Conservation (phyloP, 768 basidiomycete genomes). For the Rhodotorula diobovata region DNA sequence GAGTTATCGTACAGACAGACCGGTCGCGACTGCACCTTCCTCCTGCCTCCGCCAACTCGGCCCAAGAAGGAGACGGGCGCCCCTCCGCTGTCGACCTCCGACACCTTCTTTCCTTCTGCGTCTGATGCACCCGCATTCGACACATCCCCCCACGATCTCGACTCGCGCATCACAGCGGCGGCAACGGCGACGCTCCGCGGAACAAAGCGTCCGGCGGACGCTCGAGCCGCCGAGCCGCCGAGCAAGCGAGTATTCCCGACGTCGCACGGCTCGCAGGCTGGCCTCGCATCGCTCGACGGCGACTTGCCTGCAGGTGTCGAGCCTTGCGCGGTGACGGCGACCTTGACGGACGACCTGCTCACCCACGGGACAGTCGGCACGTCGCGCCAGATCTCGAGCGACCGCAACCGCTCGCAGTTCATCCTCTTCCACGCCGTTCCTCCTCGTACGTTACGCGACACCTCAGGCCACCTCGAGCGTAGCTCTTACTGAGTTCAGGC, state of each 20-base stretch:
- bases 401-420: constrained; percentile 8
- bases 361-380: constrained; percentile 1
- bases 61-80: neutral
- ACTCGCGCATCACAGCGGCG: neutral
- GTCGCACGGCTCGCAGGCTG: neutral
- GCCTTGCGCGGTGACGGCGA: constrained; percentile 12
- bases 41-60: constrained; percentile 3
- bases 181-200: neutral
- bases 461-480: no score
- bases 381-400: constrained; percentile 19
- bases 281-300: constrained; percentile 12
- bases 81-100: neutral
- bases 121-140: neutral
- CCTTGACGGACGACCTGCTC: constrained; percentile 35
- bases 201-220: neutral
- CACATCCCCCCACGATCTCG: neutral
- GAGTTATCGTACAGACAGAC: constrained; percentile 10
- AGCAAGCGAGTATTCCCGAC: neutral
- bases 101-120: neutral
- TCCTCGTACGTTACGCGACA: constrained; percentile 4
- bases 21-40: constrained; percentile 26
- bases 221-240: neutral
- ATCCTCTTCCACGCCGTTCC: constrained; percentile 17
- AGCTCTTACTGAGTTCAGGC: rapidly evolving
- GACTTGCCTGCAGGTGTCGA: constrained; percentile 3